A percentile compares a stretch with the other conserved stretches of the same genome.
Conservation (phyloP, 495 filamentous ascomycete species). For the Penicillium bovifimosum region DNA sequence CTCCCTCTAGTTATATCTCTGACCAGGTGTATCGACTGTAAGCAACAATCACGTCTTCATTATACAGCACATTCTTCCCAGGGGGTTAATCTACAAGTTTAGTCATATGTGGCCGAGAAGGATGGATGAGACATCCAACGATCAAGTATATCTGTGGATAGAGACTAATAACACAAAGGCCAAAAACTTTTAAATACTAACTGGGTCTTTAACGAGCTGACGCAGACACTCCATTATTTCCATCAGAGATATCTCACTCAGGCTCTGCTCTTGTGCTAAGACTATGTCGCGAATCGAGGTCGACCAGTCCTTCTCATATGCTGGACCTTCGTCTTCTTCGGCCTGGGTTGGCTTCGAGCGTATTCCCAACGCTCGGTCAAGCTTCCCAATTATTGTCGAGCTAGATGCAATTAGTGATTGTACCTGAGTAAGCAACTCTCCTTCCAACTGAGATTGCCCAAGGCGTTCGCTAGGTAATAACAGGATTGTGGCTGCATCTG, state of each 20-base stretch:
- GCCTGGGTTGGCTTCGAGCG: not conserved
- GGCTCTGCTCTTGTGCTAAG: conserved; percentile 9
- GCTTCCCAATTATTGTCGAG: conserved; percentile 11
- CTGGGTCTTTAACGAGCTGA: conserved; percentile 10
- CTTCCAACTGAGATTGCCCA: conserved; percentile 14
- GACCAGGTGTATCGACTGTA: too few relatives aligned
- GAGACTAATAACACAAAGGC: too few relatives aligned
- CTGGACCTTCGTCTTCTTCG: not conserved
- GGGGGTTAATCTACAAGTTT: too few relatives aligned
- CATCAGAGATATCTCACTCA: conserved; percentile 8
- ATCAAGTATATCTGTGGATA: not conserved
- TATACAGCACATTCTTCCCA: too few relatives aligned
- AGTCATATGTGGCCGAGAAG: too few relatives aligned
- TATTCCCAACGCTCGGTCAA: conserved; percentile 11
- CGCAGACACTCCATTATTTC: conserved; percentile 16
- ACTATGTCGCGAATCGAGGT: conserved; percentile 12
- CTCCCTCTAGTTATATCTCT: too few relatives aligned
- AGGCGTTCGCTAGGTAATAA: conserved; percentile 10
- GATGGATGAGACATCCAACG: not conserved
- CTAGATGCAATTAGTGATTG: conserved; percentile 14
- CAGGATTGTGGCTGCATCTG: conserved; percentile 9
- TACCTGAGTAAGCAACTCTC: conserved; percentile 9
- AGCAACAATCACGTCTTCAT: too few relatives aligned
- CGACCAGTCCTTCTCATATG: not conserved
- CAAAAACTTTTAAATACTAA: not conserved